These are phyloP conservation scores for Immersiella caudata DNA, from an alignment of 495 filamentous ascomycete genomes.

Conservation along the genomic window DNA sequence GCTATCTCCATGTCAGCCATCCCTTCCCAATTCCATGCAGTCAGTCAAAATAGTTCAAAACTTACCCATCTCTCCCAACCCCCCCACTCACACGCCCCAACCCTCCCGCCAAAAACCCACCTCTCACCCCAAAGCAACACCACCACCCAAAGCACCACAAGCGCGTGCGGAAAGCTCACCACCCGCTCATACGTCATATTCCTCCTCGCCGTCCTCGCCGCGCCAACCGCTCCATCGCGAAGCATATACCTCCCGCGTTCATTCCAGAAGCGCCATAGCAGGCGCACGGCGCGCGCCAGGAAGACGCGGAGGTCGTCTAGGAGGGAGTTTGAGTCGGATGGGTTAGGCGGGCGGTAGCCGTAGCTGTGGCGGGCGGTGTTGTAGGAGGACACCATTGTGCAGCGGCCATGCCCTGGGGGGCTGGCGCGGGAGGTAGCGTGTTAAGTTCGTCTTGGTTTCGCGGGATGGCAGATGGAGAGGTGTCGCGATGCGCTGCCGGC, in stretches of 20 bases:
- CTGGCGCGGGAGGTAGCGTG: background rate
- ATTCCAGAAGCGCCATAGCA: conserved; percentile 41
- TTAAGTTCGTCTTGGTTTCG: background rate
- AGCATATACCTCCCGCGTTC: conserved; percentile 41
- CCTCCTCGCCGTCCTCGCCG: conserved; percentile 37
- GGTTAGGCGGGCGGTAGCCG: background rate
- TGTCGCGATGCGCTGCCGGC: too few relatives aligned
- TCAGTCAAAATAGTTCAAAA: too few relatives aligned
- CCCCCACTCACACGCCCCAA: conserved; percentile 77
- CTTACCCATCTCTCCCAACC: conserved; percentile 93
- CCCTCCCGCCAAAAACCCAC: conserved; percentile 66
- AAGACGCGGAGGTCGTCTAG: conserved; percentile 35
- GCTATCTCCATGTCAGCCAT: conserved; percentile 51
- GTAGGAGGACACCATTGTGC: background rate
- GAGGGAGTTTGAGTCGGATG: conserved; percentile 19
- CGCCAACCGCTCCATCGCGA: conserved; percentile 30
- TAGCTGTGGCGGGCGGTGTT: background rate
- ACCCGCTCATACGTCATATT: conserved; percentile 51
- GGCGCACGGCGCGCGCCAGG: conserved; percentile 37
- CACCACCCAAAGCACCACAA: conserved; percentile 75
- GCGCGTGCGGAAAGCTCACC: conserved; percentile 63
- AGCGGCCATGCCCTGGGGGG: background rate
- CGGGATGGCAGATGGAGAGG: background rate
- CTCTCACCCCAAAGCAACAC: conserved; percentile 87
- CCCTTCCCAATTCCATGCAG: background rate